Percentiles rank a stretch among this genome's conserved stretches.
Evolutionary conservation across 1,139 yeast genomes (phyloP).

Genomic region (Eremothecium gossypii): DNA sequence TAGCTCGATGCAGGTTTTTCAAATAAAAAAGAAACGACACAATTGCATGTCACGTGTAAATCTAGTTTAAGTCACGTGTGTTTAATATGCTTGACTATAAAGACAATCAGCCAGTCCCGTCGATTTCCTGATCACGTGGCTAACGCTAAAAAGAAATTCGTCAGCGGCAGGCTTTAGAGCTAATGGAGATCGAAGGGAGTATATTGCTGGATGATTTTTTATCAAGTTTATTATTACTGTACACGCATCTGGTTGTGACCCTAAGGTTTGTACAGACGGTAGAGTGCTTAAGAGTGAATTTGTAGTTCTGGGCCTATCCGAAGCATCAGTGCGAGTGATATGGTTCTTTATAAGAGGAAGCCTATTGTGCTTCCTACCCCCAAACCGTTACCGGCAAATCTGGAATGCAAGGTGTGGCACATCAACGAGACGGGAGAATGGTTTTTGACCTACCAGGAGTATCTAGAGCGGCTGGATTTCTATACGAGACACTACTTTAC

Average conservation of each 20-base stretch:
- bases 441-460: constrained; percentile 69
- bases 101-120: too few relatives aligned
- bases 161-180: constrained; percentile 1
- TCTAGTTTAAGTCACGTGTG: too few relatives aligned
- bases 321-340: constrained; percentile 6
- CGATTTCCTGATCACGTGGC: background rate
- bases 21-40: background rate
- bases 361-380: constrained; percentile 53
- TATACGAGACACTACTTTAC: constrained; percentile 72
- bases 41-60: constrained; percentile 1
- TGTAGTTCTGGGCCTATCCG: background rate
- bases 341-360: constrained; percentile 68
- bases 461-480: constrained; percentile 59
- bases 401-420: constrained; percentile 54
- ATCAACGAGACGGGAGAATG: constrained; percentile 84
- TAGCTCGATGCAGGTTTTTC: constrained; percentile 1
- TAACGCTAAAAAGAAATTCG: background rate
- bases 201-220: background rate
- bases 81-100: too few relatives aligned
- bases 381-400: constrained; percentile 45
- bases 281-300: background rate
- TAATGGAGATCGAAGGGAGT: background rate
- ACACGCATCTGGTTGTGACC: too few relatives aligned
- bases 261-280: too few relatives aligned
- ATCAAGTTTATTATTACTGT: background rate